These are phyloP conservation scores for Cymodocea nodosa DNA, from an alignment of 116 monocot genomes.

Conservation along the genomic window DNA sequence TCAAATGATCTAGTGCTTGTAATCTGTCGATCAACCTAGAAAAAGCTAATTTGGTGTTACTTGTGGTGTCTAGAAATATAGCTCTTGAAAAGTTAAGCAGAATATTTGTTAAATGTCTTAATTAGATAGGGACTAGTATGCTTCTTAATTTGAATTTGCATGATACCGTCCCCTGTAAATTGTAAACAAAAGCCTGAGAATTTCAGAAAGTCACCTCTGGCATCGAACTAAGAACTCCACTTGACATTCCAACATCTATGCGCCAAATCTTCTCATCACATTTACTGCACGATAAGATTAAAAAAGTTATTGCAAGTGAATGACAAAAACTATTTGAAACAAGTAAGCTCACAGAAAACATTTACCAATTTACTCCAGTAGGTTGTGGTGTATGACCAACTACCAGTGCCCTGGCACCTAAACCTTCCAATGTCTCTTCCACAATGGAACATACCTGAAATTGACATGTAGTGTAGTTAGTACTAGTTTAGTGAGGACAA, in stretches of 20 bases:
- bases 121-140: too few relatives aligned
- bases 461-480: background rate
- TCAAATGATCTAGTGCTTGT: too few relatives aligned
- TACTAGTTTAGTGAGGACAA: background rate
- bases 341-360: constrained; percentile 1
- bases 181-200: background rate
- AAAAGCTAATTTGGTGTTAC: too few relatives aligned
- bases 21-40: too few relatives aligned
- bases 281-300: constrained; percentile 38
- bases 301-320: background rate
- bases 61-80: too few relatives aligned
- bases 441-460: constrained; percentile 59
- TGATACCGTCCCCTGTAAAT: background rate
- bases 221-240: constrained; percentile 71
- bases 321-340: background rate
- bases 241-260: constrained; percentile 95
- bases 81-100: too few relatives aligned
- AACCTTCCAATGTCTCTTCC: constrained; percentile 46
- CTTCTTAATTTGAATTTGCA: too few relatives aligned
- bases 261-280: constrained; percentile 65
- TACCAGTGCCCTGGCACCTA: constrained; percentile 73
- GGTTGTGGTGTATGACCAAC: constrained; percentile 85
- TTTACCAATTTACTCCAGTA: constrained; percentile 65
- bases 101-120: too few relatives aligned
- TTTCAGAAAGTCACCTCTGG: constrained; percentile 43